Base-by-base conservation (phyloP, 192 early-diverging fungal genomes). In the Coemansia sp. region DNA sequence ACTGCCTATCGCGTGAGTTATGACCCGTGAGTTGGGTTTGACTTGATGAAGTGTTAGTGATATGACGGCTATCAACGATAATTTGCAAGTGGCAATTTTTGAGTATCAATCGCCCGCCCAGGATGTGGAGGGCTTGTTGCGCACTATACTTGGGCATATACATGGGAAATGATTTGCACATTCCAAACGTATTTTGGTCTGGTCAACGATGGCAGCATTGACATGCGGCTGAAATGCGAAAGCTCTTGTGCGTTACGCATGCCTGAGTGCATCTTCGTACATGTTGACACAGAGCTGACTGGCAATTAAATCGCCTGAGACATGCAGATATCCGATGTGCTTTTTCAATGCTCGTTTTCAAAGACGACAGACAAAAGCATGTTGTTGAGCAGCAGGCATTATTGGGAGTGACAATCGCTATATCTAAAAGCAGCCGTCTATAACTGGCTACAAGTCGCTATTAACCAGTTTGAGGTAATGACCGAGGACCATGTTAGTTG, bases 201-300 rank as follows among this genome's bases (percentile, higher is more conserved):
- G 31, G 31, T 31, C 31, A 34, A 58, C 24, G 33, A 16, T 18
- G 29, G 16, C 12, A 34, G 12, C 16, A 36, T 34, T 33, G 55
- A 0, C 16, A 58, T 58, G 55, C 55, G 8, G 55, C 33, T 16
- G 31, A 58, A 18, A 13, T 16, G 3, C 34, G 16, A 36, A 34
- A 13, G 55, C 5, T 33, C 31, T 36, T 58, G 31, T 58, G 55
- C 55, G 55, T 36, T 58, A 58, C 55, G 31, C 55, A 58, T 58
- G 55, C 33, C 33, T 36, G 36, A 12, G 55, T 34, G 55, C 55
- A 36, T 24, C 0, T 16, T 34, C 33, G 16, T 34, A n/a, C 33
- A 58, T 58, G 55, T 34, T 16, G 55, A 58, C 33, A 58, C 15
- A 33, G 12, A 31, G 34, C 55, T 34, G 55, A 6, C 55, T 36